Conservation (phyloP, 768 basidiomycete genomes). For the Tricholoma furcatifolium region DNA sequence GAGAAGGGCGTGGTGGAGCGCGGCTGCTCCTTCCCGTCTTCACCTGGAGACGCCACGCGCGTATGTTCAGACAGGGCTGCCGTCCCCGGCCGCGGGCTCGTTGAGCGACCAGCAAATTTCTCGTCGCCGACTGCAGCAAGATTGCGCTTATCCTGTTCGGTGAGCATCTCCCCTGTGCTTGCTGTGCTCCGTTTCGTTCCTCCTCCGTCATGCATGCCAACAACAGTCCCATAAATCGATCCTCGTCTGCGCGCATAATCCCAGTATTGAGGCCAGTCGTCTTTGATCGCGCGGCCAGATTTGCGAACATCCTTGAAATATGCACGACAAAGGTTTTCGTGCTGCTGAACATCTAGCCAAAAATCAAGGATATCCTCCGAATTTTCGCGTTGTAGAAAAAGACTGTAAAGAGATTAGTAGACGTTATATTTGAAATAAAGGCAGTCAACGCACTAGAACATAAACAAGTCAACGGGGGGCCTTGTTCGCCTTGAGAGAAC, state of each 20-base stretch:
- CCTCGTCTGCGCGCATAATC: conserved; percentile 90
- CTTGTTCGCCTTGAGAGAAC: conserved; percentile 88
- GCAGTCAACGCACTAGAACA: conserved; percentile 83
- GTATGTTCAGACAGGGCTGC: conserved; percentile 42
- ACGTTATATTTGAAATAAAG: conserved; percentile 1
- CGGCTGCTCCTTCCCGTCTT: conserved; percentile 37
- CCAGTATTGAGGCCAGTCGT: conserved; percentile 99
- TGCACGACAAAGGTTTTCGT: conserved; percentile 96
- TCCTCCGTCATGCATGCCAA: conserved; percentile 61
- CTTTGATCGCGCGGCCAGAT: conserved; percentile 87
- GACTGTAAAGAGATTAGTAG: conserved; percentile 47
- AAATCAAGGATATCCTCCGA: conserved; percentile 97
- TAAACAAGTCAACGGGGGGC: conserved; percentile 97
- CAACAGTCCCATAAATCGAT: conserved; percentile 89
- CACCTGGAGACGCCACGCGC: conserved; percentile 46
- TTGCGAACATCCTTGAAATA: conserved; percentile 99
- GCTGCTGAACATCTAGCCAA: conserved; percentile 99
- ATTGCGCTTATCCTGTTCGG: conserved; percentile 69
- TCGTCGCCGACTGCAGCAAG: conserved; percentile 52
- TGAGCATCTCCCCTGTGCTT: conserved; percentile 72
- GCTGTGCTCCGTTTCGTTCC: conserved; percentile 75
- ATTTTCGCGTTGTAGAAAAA: conserved; percentile 94
- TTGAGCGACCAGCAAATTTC: conserved; percentile 50
- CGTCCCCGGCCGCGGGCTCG: conserved; percentile 55
- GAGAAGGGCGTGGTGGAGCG: conserved; percentile 83